Percentiles rank a stretch among this genome's conserved stretches.
These are phyloP conservation scores for Psilocybe tampanensis DNA, from an alignment of 768 basidiomycete genomes.

Conservation along the genomic window DNA sequence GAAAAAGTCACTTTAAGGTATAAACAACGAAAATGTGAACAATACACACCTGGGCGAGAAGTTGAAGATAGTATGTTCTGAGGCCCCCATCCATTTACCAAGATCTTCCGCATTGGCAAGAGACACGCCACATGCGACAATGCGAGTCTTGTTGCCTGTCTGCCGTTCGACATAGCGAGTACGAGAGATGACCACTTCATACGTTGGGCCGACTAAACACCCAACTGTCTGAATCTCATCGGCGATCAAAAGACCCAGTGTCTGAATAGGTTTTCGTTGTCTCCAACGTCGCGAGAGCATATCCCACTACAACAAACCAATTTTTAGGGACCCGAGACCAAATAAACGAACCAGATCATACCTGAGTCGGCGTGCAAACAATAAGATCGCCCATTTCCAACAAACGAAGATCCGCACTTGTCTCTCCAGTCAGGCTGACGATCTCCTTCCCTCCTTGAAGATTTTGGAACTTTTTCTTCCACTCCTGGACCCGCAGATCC, in stretches of 20 bases:
- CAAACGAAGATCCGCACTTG: conserved; percentile 85
- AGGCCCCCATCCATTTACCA: conserved; percentile 97
- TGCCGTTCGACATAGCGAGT: conserved; percentile 97
- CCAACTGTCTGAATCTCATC: conserved; percentile 96
- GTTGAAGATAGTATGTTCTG: conserved; percentile 95
- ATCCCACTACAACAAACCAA: conserved; percentile 72
- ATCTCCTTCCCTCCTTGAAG: conserved; percentile 94
- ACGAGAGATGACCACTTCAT: conserved; percentile 93
- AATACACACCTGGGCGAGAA: conserved; percentile 81
- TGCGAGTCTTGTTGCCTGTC: conserved; percentile 89
- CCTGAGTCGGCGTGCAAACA: conserved; percentile 91
- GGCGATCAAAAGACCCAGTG: conserved; percentile 88
- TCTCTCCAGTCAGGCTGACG: conserved; percentile 91
- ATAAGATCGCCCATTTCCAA: conserved; percentile 92
- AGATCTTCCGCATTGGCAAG: conserved; percentile 95
- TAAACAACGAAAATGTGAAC: neutral
- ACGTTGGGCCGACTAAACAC: conserved; percentile 93
- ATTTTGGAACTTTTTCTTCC: conserved; percentile 80
- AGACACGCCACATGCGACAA: conserved; percentile 94
- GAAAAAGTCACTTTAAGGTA: neutral
- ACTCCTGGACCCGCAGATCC: conserved; percentile 85
- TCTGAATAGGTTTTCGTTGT: conserved; percentile 95
- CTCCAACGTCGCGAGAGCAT: conserved; percentile 93
- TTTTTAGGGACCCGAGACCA: conserved; percentile 9
- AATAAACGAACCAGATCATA: conserved; percentile 33